Evolutionary conservation across 805 yeast genomes (phyloP).

Genomic region (Teunomyces aglyptinius): DNA sequence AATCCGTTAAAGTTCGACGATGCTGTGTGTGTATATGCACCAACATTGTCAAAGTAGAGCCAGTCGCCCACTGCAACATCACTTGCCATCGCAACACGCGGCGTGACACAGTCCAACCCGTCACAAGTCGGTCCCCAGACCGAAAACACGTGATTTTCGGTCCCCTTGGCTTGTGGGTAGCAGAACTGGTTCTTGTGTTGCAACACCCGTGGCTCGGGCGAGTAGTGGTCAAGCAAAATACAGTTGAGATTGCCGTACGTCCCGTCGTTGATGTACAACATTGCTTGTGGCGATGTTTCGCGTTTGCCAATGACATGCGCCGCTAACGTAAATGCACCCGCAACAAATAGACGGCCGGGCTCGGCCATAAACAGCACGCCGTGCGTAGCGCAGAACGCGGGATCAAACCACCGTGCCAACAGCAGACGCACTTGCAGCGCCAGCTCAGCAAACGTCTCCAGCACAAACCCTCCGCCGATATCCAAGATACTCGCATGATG

Average conservation of each 20-base stretch:
- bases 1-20: conserved; percentile 94
- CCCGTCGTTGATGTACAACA: conserved; percentile 92
- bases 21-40: conserved; percentile 92
- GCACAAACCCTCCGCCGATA: conserved; percentile 90
- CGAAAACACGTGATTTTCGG: conserved; percentile 45
- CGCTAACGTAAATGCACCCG: conserved; percentile 82
- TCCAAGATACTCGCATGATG: conserved; percentile 58
- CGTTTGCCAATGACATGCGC: conserved; percentile 86
- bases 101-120: conserved; percentile 82
- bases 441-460: conserved; percentile 55
- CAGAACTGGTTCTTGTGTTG: conserved; percentile 50
- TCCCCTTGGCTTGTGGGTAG: conserved; percentile 21
- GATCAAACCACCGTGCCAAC: conserved; percentile 61
- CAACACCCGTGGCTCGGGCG: conserved; percentile 67
- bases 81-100: conserved; percentile 49
- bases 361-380: conserved; percentile 70
- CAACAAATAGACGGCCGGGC: conserved; percentile 89
- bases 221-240: conserved; percentile 87
- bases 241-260: conserved; percentile 95
- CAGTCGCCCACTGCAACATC: conserved; percentile 85
- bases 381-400: conserved; percentile 19
- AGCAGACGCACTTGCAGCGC: conserved; percentile 56
- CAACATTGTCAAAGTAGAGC: conserved; percentile 78
- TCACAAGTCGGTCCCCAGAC: conserved; percentile 99
- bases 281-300: conserved; percentile 40